Evolutionary conservation across 345 rosid species (phyloP), one percentile per base, ranked within the genome.

Genomic region (Eutrema yunnanense): DNA sequence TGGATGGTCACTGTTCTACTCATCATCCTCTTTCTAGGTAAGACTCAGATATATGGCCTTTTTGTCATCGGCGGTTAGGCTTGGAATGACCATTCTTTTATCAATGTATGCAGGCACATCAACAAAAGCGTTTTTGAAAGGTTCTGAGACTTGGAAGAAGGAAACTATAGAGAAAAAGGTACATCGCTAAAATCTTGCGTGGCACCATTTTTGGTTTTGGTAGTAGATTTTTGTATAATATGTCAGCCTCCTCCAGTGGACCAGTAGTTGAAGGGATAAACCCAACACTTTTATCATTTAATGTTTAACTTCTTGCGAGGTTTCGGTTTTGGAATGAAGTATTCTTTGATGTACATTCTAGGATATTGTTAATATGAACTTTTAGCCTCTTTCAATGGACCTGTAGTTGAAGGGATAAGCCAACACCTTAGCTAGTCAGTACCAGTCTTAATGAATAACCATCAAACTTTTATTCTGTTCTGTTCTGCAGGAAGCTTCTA

Each of bases 1-100:
- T 89, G 94, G 96, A 76, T 88, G 93, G 91, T 92, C 66, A 92
- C 96, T 1, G 73, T 89, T 72, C 74, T 92, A 76, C 96, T 92
- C 52, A 89, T 92, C 61, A n/a, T 92, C 79, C 94, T 92, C 65
- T 87, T 92, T 73, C 26, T 86, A 51, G 92, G 97, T 91, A 80
- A 54, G 43, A 32, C 34, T 56, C 13, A 32, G 37, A 69, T 66
- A 3, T 4, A 1, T 67, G 58, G 47, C 56, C 1, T 33, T 69
- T 64, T n/a, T 22, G 1, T 2, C 7, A 34, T 50, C 48, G 4
- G 6, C 6, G 8, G 3, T 64, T 41, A 50, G 54, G 41, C 12
- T 29, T 66, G 9, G 46, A 22, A 42, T 41, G 56, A 46, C 7
- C 22, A 9, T 8, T 27, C 11, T 34, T 68, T 66, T 29, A 5